Evolutionary conservation across 1,139 yeast genomes (phyloP).

Genomic region (Arxiozyma bovina): DNA sequence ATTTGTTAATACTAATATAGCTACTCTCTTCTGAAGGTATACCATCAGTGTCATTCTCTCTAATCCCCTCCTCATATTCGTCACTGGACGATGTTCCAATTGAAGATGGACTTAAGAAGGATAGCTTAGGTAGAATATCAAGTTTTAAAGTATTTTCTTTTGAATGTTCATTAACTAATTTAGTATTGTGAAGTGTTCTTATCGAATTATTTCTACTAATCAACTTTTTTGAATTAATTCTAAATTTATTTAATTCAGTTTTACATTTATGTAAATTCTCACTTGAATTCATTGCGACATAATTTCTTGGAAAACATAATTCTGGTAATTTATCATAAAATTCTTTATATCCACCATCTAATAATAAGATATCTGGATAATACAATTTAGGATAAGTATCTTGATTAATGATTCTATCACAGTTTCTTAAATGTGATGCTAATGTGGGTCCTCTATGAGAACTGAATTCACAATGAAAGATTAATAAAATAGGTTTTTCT

Average conservation of each 20-base stretch:
- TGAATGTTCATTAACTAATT: constrained; percentile 1
- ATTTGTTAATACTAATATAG: constrained; percentile 9
- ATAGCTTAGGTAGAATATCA: constrained; percentile 25
- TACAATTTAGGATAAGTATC: constrained; percentile 69
- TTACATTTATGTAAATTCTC: constrained; percentile 61
- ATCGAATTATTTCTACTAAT: constrained; percentile 33
- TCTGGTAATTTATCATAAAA: constrained; percentile 46
- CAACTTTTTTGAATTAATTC: constrained; percentile 47
- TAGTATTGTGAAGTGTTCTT: constrained; percentile 12
- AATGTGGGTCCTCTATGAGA: constrained; percentile 87
- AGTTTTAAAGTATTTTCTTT: constrained; percentile 8
- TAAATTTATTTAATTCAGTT: constrained; percentile 58
- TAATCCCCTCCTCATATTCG: not conserved
- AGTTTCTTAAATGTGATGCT: constrained; percentile 77
- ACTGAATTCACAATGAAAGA: constrained; percentile 93
- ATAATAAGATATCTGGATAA: constrained; percentile 80
- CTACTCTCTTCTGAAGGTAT: constrained; percentile 4
- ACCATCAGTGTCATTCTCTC: not conserved
- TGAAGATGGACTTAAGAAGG: constrained; percentile 10
- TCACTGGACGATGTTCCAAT: constrained; percentile 10
- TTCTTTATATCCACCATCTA: constrained; percentile 84
- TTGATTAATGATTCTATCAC: constrained; percentile 68
- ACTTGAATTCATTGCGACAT: constrained; percentile 80
- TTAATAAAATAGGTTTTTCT: constrained; percentile 39
- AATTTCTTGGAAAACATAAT: constrained; percentile 65